A percentile compares a stretch with the other conserved stretches of the same genome.
Evolutionary conservation across 2,329 filamentous ascomycete genomes (phyloP).

Genomic region (Fusarium austroafricanum): DNA sequence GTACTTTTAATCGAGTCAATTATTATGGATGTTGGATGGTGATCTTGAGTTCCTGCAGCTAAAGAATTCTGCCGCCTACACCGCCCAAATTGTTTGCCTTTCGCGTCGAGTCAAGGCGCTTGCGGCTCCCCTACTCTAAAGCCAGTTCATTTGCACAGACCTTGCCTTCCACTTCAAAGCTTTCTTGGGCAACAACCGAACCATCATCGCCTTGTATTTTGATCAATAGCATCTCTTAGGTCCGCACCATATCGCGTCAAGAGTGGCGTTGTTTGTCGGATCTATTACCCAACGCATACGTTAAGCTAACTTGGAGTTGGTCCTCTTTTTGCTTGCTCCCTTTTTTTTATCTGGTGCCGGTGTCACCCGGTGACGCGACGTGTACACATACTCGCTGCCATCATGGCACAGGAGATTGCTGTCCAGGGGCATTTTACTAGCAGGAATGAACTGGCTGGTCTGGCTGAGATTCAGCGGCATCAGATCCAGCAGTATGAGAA

Average conservation of each 20-base stretch:
- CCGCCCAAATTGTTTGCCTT: slow-evolving; percentile 47
- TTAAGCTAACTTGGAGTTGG: slow-evolving; percentile 17
- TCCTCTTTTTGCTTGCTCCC: slow-evolving; percentile 9
- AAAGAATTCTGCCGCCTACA: slow-evolving; percentile 36
- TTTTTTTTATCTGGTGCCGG: slow-evolving; percentile 13
- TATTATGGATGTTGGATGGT: neutral
- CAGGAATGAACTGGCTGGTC: slow-evolving; percentile 42
- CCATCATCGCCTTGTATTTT: slow-evolving; percentile 11
- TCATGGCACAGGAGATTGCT: slow-evolving; percentile 46
- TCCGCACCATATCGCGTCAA: slow-evolving; percentile 19
- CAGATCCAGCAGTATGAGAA: slow-evolving; percentile 79
- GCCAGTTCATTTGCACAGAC: slow-evolving; percentile 25
- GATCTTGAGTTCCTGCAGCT: slow-evolving; percentile 6
- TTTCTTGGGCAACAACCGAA: slow-evolving; percentile 15
- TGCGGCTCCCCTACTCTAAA: neutral
- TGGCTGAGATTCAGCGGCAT: slow-evolving; percentile 61
- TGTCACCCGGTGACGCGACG: slow-evolving; percentile 38
- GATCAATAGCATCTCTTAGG: slow-evolving; percentile 28
- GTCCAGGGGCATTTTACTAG: slow-evolving; percentile 28
- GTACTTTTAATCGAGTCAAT: neutral
- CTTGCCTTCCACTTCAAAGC: slow-evolving; percentile 1
- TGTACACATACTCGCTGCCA: slow-evolving; percentile 36
- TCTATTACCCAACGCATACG: slow-evolving; percentile 23
- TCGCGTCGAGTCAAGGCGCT: slow-evolving; percentile 20
- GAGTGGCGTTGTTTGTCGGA: slow-evolving; percentile 21